These are phyloP conservation scores for Staphylotrichum longicolle DNA, from an alignment of 495 filamentous ascomycete genomes.

Conservation along the genomic window DNA sequence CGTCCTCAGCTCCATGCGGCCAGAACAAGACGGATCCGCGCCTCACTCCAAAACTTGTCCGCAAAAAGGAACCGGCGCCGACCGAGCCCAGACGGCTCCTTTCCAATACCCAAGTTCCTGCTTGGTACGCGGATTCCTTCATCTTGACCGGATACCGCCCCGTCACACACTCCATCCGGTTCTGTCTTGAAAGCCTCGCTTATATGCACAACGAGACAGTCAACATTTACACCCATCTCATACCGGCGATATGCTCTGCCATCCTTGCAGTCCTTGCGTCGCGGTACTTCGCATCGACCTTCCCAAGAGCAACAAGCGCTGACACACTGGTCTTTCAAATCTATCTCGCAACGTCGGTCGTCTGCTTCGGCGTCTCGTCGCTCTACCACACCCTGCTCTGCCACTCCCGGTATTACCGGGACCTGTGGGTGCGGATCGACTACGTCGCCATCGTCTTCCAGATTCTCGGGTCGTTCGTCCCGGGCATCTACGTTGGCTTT, in stretches of 20 bases:
- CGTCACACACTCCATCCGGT: constrained; percentile 60
- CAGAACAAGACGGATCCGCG: constrained; percentile 17
- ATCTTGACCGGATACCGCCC: constrained; percentile 74
- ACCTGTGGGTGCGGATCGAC: constrained; percentile 47
- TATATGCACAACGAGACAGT: constrained; percentile 51
- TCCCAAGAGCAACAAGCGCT: constrained; percentile 29
- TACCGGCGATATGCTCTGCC: constrained; percentile 34
- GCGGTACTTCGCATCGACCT: constrained; percentile 27
- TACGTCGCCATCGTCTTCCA: constrained; percentile 49
- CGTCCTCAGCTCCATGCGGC: constrained; percentile 32
- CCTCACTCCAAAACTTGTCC: no score
- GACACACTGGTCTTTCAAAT: constrained; percentile 44
- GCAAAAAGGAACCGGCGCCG: no score
- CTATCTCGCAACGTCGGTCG: constrained; percentile 40
- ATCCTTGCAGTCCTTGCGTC: constrained; percentile 20
- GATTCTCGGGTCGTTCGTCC: constrained; percentile 48
- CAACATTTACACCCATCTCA: constrained; percentile 51
- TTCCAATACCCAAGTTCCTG: constrained; percentile 16
- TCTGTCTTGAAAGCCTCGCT: constrained; percentile 59
- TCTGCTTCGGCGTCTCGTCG: constrained; percentile 44
- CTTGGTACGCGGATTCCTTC: constrained; percentile 18
- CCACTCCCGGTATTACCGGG: constrained; percentile 43
- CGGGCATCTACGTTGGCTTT: constrained; percentile 52
- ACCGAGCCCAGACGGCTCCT: constrained; percentile 18
- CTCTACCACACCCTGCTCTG: constrained; percentile 52